Evolutionary conservation across 2,329 filamentous ascomycete genomes (phyloP), one percentile per base, ranked within the genome.

Genomic region (Botrytis elliptica): DNA sequence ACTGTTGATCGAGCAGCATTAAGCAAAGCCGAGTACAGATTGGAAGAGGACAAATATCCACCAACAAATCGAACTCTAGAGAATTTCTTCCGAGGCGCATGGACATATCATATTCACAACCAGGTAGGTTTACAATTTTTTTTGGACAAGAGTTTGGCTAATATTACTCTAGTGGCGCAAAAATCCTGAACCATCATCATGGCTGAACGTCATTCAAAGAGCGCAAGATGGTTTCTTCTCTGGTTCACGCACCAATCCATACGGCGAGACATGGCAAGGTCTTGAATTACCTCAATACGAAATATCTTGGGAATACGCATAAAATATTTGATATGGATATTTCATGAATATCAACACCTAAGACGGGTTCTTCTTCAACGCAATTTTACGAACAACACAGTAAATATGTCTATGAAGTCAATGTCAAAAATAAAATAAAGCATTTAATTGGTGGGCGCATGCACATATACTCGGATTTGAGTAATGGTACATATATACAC

Each of bases 71-170:
- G 87, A 57, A 88, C 86, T 0, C 73, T 88, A 66, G 85, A 87
- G 77, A 86, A 88, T 77, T 88, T 88, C 80, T 88, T 88, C 81
- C 82, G 84, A 9, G 87, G 87, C 1, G 85, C 86, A 36, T 88
- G 85, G 85, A 88, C 85, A 42, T 88, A 88, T 78, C 87, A 88
- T 78, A 85, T 88, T 74, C 86, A 88, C 77, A 88, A 88, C 75
- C 86, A 87, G 82, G 86, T 87, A 80, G 80, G 84, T 59, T 59
- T 29, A 33, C n/a, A 25, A 0, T 20, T 36, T 38, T 38, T n/a
- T 3, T 25, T 38, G 25, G 20, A n/a, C 14, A 33, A 20, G 14
- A 79, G 62, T 70, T 20, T 44, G 44, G 29, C 57, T 60, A 42
- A 16, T 49, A 22, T 14, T 76, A 52, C 16, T n/a, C 16, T n/a